Base-by-base conservation (phyloP, 768 basidiomycete genomes). In the Hydnomerulius pinastri region DNA sequence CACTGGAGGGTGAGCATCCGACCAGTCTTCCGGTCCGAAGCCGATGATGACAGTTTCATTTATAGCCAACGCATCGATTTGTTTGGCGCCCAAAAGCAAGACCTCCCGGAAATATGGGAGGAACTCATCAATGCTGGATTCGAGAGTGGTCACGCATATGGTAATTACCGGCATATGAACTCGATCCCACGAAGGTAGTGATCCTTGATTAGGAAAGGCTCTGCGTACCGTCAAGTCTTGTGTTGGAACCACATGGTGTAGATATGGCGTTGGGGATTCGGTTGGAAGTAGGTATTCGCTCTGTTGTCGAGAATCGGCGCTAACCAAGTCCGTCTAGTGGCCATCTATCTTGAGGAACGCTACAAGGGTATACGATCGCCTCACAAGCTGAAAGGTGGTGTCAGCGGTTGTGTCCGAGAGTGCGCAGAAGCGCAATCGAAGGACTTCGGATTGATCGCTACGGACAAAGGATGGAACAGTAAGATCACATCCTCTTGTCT, bases 401-500 rank as follows among this genome's bases (percentile, higher is more conserved):
- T 90, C 4, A 82, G 80, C 18, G 87, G 87, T 17, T 89, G 87
- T 59, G 76, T 86, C 0, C 77, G 87, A 15, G 87, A 89, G 61
- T 90, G 87, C 52, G 87, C 87, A 0, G 87, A 89, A 65, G 87
- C 87, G 2, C 87, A 90, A 58, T 71, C 72, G 11, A 86, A 81
- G 61, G 86, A 89, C 64, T 90, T 89, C 57, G 87, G 87, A 11
- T 67, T 88, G 32, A 89, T 89, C 48, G 87, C 86, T 1, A 87
- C 85, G 0, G 83, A 82, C 66, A 87, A 89, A 65, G 87, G 87
- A n/a, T 89, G 86, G 85, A 87, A 89, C 57, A 63, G 77, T 81
- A 54, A 51, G 73, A 13, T 20, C 11, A 23, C 53, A 49, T 24
- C 50, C 17, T 25, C 12, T 11, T 55, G 15, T 11, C 47, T 33